Conservation (phyloP, 768 basidiomycete genomes). For the Boletus vinaceobasis region DNA sequence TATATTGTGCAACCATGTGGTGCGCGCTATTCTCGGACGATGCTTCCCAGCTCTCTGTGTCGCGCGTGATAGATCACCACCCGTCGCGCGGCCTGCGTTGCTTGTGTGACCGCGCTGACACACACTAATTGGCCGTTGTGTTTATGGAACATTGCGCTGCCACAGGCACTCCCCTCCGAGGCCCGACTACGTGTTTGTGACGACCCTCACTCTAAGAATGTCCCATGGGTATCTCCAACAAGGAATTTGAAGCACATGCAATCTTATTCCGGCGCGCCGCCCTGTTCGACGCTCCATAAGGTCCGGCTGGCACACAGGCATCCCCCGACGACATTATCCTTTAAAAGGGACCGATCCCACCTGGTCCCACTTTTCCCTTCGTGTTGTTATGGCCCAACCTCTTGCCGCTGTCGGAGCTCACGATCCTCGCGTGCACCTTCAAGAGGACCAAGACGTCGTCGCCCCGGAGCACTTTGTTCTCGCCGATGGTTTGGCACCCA, state of each 20-base stretch:
- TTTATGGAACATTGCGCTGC: neutral
- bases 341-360: constrained; percentile 2
- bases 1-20: no score
- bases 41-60: neutral
- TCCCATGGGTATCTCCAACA: neutral
- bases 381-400: constrained; percentile 18
- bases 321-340: neutral
- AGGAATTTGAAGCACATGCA: neutral
- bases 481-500: constrained; percentile 23
- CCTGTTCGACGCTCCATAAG: neutral
- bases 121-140: neutral
- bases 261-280: neutral
- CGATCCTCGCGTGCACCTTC: constrained; percentile 14
- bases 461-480: constrained; percentile 19
- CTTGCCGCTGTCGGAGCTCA: constrained; percentile 17
- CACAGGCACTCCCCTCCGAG: neutral
- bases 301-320: neutral
- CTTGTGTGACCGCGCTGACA: neutral
- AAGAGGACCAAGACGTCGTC: constrained; percentile 1
- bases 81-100: no score
- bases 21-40: neutral
- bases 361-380: neutral
- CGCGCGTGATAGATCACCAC: neutral
- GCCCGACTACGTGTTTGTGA: neutral
- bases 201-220: neutral